Conservation (phyloP, 2,329 filamentous ascomycete genomes). For the Cladophialophora immunda region DNA sequence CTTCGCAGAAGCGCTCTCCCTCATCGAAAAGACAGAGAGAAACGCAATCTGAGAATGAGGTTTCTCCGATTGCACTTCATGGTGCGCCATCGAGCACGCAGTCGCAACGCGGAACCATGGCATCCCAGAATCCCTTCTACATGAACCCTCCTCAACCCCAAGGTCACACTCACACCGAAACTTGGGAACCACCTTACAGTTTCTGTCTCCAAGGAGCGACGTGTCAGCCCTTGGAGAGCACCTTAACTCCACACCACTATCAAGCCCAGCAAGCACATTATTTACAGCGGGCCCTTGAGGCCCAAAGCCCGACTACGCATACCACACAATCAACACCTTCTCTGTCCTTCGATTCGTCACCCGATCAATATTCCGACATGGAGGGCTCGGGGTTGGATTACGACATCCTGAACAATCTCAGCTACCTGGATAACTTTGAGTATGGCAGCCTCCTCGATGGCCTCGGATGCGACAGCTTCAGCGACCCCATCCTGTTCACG, state of each 20-base stretch:
- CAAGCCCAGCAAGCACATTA: conserved; percentile 6
- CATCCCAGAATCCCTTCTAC: conserved; percentile 7
- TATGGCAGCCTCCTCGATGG: conserved; percentile 13
- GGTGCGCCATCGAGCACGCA: conserved; percentile 35
- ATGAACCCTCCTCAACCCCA: conserved; percentile 8
- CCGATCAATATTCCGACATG: conserved; percentile 13
- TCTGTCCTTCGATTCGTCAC: conserved; percentile 7
- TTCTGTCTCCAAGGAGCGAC: conserved; percentile 22
- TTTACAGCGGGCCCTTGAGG: neutral
- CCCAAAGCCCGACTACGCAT: conserved; percentile 9
- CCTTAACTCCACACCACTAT: conserved; percentile 9
- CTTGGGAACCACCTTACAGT: conserved; percentile 1
- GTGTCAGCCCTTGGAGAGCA: conserved; percentile 27
- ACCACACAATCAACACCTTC: conserved; percentile 10
- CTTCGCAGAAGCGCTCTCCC: neutral
- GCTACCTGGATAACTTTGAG: conserved; percentile 24
- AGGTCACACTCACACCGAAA: conserved; percentile 5
- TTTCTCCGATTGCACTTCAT: conserved; percentile 4
- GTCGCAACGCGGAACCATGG: conserved; percentile 27
- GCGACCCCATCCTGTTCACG: conserved; percentile 20
- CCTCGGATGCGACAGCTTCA: conserved; percentile 12
- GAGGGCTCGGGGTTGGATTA: conserved; percentile 13
- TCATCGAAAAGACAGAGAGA: neutral
- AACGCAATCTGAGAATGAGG: neutral
- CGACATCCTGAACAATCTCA: conserved; percentile 26